Conservation (phyloP, 495 filamentous ascomycete species). For the Aspergillus funiculosus region DNA sequence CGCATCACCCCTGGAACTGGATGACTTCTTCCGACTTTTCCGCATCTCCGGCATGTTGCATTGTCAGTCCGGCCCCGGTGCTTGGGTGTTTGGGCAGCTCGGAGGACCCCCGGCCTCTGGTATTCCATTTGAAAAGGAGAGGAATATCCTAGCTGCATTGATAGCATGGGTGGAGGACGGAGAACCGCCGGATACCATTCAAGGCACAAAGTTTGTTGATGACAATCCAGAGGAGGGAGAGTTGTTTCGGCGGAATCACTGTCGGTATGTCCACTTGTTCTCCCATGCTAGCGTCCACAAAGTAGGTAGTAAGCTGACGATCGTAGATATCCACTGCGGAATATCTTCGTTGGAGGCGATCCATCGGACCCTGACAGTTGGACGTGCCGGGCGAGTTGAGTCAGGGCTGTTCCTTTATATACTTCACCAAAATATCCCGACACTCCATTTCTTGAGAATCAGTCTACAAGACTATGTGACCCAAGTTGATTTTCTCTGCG, state of each 20-base stretch:
- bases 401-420: background rate
- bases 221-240: conserved; percentile 29
- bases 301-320: background rate
- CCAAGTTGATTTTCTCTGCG: too few species aligned
- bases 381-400: background rate
- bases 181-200: conserved; percentile 37
- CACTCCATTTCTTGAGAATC: too few species aligned
- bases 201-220: conserved; percentile 40
- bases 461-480: too few species aligned
- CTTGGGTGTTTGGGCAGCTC: conserved; percentile 39
- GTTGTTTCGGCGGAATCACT: conserved; percentile 32
- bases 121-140: conserved; percentile 7
- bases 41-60: conserved; percentile 44
- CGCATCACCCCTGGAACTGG: conserved; percentile 23
- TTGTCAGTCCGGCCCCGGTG: conserved; percentile 38
- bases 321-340: conserved; percentile 1
- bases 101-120: conserved; percentile 13
- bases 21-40: conserved; percentile 47
- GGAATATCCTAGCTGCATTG: conserved; percentile 37
- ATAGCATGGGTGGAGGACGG: conserved; percentile 49
- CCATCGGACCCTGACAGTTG: background rate
- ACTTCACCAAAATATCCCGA: background rate
- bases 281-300: background rate
- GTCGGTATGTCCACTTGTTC: conserved; percentile 28
- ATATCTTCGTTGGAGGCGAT: background rate